Base-by-base conservation (phyloP, 1,139 yeast genomes). In the Taphrina deformans region DNA sequence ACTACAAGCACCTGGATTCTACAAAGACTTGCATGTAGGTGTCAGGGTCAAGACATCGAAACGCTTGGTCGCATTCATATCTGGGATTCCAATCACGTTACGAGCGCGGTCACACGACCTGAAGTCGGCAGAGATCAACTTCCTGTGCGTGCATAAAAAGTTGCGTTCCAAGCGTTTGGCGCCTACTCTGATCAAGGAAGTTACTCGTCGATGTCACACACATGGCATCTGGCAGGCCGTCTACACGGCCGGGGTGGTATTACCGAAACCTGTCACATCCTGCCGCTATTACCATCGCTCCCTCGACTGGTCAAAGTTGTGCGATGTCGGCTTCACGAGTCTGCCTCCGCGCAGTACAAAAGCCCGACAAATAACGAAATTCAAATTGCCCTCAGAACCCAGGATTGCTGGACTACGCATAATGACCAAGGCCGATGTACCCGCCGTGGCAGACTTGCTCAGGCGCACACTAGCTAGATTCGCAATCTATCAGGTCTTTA, bases 241-340 rank as follows among this genome's bases (percentile, higher is more conserved):
- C 68, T 91, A 90, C 76, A 92, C 99, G 12, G 97, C 95, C 0
- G 99, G 99, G 5, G 84, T 86, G 5, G 86, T 90, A 4, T 80
- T 93, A 68, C 99, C 99, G 21, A 86, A 93, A 24, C 99, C 99
- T 0, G 83, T 93, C 7, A 80, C 96, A n/a, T 86, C 90, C 1
- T 87, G 96, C 74, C 83, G 98, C 69, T 95, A 95, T 76, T 88
- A 89, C 61, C 99, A 93, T 77, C 87, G 99, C 71, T 96, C 98
- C 1, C 79, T 93, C 69, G 88, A 93, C 75, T 93, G 99, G 99
- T 79, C 84, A 23, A 93, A 90, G 73, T 81, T 93, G 38, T 81
- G 88, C 72, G 97, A 90, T 65, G 96, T 91, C 60, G 98, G 97
- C 0, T 95, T 93, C 72, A 74, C 80, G 3, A 86, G 85, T 66